Base-by-base conservation (phyloP, 1,284 basidiomycete species). In the Calocybe gambosa region DNA sequence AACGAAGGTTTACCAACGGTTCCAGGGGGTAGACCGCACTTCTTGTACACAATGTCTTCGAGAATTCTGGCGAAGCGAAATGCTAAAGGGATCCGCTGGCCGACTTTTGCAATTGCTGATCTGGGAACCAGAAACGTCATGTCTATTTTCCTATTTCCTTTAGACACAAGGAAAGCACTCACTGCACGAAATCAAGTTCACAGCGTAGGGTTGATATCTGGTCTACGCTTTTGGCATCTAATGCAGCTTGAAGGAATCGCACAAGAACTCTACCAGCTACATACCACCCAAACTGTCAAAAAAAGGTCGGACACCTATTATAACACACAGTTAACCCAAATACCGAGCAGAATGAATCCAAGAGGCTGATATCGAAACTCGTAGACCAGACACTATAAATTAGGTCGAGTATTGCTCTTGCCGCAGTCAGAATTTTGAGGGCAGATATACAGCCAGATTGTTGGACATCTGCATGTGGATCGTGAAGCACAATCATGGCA, bases 131-230 rank as follows among this genome's bases (percentile, higher is more conserved):
- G 28, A 2, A 5, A 29, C 42, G 21, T 23, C 21, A 23, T 51
- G 25, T 46, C 39, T 35, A 3, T 21, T 50, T 45, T 16, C 7
- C 21, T 7, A 23, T 23, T 7, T 20, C 19, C 40, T 16, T n/a
- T 28, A 7, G 31, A 28, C 25, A 48, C 44, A 9, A 40, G 33
- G 21, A 15, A 46, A n/a, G 20, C 26, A 69, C 78, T 39, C 47
- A 85, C 83, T 75, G 70, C 21, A 87, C 70, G 54, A 80, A 85
- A 46, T 79, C 76, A 16, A 86, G 63, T 58, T 88, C 84, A 16
- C 70, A 65, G 16, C 73, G 73, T 2, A 86, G 61, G 5, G 75
- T 78, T 1, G 70, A 55, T 19, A 75, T 68, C 56, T 83, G 78
- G 25, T 80, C 74, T 26, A 66, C 58, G 45, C 69, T 73, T 26